Evolutionary conservation across 2,329 filamentous ascomycete species (phyloP), one percentile per base, ranked within the genome.

Genomic region (Alternaria ethzedia): DNA sequence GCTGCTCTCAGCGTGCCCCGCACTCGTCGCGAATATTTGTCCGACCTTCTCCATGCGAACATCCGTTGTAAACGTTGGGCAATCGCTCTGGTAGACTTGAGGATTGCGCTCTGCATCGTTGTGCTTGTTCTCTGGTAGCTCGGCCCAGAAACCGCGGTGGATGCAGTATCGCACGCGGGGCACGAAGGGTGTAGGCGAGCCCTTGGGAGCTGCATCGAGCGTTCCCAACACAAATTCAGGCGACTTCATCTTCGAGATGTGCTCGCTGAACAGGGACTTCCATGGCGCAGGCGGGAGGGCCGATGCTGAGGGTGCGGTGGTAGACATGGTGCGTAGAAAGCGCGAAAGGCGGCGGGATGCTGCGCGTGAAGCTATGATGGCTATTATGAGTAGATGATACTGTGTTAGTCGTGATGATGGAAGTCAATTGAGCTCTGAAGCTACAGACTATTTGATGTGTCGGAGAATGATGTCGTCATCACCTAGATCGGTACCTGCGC

Each of bases 31-130:
- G 65, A 89, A 87, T 4, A 98, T 80, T 79, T 97, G 90, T 3
- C 84, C 83, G 0, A 91, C 84, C 83, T 98, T 98, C 63, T 89
- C 86, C 93, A 96, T 97, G 49, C 95, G 88, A 9, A 88, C 88
- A 79, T 98, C 96, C 0, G 94, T 97, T 1, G 95, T 97, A 74
- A 97, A 90, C 1, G 91, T 90, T 4, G 91, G 87, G 70, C 95
- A 83, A 69, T 98, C 94, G 71, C 88, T 93, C 73, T 91, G 89
- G 76, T 88, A 97, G 1, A 87, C 81, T 7, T 82, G 70, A 5
- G 91, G 89, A 78, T 97, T 97, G 66, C 85, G 84, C 66, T 88
- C 85, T 4, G 92, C 91, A 32, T 87, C 82, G 79, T 96, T 95
- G 78, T 90, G 88, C 46, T 88, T 86, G 80, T 94, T 92, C 56